phyloP scores from a whole-genome alignment of 495 filamentous ascomycete species.

The Lepraria neglecta region DNA sequence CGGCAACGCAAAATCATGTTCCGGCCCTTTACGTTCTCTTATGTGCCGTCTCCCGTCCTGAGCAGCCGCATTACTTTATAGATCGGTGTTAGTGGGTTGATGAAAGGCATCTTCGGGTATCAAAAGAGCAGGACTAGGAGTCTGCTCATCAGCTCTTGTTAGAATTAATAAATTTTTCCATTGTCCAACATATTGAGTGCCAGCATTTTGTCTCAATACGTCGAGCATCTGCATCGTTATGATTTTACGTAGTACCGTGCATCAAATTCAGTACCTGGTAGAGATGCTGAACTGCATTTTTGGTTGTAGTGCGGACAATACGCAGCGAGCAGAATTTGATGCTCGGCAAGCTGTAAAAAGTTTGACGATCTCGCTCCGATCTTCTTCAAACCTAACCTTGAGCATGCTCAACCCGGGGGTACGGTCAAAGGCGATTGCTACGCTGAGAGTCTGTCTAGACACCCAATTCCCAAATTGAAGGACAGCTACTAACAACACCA shows the following conservation, averaged over 20 bases:
- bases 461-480: background rate
- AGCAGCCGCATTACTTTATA: constrained; percentile 14
- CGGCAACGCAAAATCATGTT: constrained; percentile 2
- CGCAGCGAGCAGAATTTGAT: background rate
- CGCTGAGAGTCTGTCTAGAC: constrained; percentile 7
- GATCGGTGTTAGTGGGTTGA: constrained; percentile 3
- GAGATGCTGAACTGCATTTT: too few relatives aligned
- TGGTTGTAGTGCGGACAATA: background rate
- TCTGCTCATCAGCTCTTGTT: constrained; percentile 3
- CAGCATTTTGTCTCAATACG: background rate
- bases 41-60: constrained; percentile 7
- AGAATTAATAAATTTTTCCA: constrained; percentile 7
- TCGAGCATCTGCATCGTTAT: background rate
- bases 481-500: background rate
- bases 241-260: background rate
- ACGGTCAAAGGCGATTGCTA: constrained; percentile 1
- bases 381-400: background rate
- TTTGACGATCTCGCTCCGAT: background rate
- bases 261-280: background rate
- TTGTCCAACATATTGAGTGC: background rate
- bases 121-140: constrained; percentile 6
- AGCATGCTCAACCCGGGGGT: constrained; percentile 5
- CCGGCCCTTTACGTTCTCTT: constrained; percentile 9
- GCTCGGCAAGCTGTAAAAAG: background rate
- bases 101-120: constrained; percentile 9